phyloP scores from a whole-genome alignment of 2,329 filamentous ascomycete genomes.

The Coniochaeta sp. region DNA sequence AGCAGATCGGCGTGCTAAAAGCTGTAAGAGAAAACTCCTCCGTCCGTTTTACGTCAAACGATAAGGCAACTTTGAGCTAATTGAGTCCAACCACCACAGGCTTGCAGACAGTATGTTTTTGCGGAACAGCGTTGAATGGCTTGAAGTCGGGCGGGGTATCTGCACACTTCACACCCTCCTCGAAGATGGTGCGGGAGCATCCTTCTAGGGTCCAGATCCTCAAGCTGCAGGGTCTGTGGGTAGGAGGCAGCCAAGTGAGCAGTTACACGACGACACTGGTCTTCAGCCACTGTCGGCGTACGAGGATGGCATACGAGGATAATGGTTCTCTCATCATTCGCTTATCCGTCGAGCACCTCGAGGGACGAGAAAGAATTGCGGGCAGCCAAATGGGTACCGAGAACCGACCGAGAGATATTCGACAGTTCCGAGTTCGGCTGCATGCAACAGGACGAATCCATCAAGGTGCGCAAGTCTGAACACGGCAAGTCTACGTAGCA shows the following conservation, averaged over 20 bases:
- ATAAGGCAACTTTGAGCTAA: neutral
- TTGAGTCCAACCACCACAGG: neutral
- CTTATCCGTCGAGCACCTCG: neutral
- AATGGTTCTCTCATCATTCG: neutral
- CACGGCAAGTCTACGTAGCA: neutral
- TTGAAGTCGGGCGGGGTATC: neutral
- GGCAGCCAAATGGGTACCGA: neutral
- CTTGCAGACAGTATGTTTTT: conserved; percentile 1
- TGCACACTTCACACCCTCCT: neutral
- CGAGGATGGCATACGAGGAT: neutral
- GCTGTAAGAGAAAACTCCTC: conserved; percentile 40
- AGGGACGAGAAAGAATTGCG: neutral
- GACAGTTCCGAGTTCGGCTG: neutral
- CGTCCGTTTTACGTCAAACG: neutral
- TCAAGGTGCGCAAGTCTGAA: neutral
- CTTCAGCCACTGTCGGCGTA: neutral
- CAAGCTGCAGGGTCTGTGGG: neutral
- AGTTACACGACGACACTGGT: neutral
- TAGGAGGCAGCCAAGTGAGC: neutral
- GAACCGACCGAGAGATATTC: neutral
- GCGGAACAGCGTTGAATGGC: neutral
- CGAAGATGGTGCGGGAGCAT: neutral
- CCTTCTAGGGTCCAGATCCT: neutral
- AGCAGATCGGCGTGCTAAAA: conserved; percentile 63
- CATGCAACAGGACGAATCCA: neutral